Evolutionary conservation across 257 asterid genomes (phyloP).

Genomic region (Nicotiana tomentosiformis): DNA sequence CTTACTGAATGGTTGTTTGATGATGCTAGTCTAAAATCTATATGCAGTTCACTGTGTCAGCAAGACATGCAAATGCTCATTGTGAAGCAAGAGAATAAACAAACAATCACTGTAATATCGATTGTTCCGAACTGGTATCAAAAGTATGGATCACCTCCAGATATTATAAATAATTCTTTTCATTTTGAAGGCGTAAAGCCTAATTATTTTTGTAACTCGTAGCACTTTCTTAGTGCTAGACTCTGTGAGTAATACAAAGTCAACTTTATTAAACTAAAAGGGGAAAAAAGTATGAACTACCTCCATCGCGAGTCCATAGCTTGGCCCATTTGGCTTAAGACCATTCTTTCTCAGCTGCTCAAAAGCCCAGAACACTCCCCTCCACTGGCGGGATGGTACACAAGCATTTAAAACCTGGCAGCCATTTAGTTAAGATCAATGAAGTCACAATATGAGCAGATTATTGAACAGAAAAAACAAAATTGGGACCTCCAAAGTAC

Average conservation of each 20-base stretch:
- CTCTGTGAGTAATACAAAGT: not conserved
- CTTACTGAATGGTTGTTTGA: not conserved
- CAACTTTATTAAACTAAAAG: not conserved
- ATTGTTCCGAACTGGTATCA: not conserved
- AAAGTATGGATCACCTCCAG: not conserved
- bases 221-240: not conserved
- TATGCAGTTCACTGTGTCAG: not conserved
- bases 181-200: not conserved
- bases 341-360: constrained; percentile 76
- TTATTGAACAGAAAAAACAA: not conserved
- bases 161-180: not conserved
- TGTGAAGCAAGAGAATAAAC: too few relatives aligned
- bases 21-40: not conserved
- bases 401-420: constrained; percentile 87
- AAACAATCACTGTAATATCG: not conserved
- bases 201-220: not conserved
- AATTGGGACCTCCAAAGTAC: not conserved
- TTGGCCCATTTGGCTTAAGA: constrained; percentile 84
- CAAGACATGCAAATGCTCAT: too few relatives aligned
- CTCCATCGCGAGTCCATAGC: constrained; percentile 98
- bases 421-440: constrained; percentile 12
- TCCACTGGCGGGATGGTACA: constrained; percentile 81
- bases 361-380: constrained; percentile 94
- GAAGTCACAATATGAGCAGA: constrained; percentile 8
- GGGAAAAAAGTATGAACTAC: constrained; percentile 26